Evolutionary conservation across 2,329 filamentous ascomycete genomes (phyloP).

Genomic region (Verticillium klebahnii): DNA sequence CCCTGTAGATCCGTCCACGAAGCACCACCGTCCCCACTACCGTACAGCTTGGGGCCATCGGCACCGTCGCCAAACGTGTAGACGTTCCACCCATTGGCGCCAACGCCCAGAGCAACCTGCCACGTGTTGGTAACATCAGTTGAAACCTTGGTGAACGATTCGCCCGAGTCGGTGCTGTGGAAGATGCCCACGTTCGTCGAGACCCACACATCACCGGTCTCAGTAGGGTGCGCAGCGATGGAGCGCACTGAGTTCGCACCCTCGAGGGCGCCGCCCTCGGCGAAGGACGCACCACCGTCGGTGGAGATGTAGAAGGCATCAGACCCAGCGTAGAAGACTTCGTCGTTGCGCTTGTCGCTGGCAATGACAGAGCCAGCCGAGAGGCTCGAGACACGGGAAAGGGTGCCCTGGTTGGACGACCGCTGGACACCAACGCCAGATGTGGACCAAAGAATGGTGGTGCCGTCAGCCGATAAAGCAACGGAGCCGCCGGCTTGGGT

Average conservation of each 20-base stretch:
- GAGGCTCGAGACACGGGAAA: conserved; percentile 39
- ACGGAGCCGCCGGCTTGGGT: conserved; percentile 38
- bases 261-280: conserved; percentile 28
- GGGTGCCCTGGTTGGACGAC: conserved; percentile 34
- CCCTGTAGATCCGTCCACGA: conserved; percentile 46
- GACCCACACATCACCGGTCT: conserved; percentile 57
- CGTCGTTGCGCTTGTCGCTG: conserved; percentile 48
- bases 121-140: conserved; percentile 32
- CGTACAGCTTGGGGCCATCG: conserved; percentile 39
- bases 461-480: conserved; percentile 46
- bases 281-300: conserved; percentile 42
- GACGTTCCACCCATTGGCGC: conserved; percentile 36
- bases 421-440: conserved; percentile 34
- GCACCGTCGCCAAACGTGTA: conserved; percentile 43
- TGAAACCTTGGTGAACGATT: conserved; percentile 37
- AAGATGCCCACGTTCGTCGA: conserved; percentile 52
- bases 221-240: conserved; percentile 51
- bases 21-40: conserved; percentile 35
- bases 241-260: conserved; percentile 44
- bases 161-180: conserved; percentile 47
- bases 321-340: conserved; percentile 47
- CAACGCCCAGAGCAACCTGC: conserved; percentile 38
- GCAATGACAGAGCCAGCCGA: conserved; percentile 44
- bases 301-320: conserved; percentile 48
- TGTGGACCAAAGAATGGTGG: conserved; percentile 45